Evolutionary conservation across 2,329 filamentous ascomycete species (phyloP), one percentile per base, ranked within the genome.

Genomic region (Colletotrichum sp.): DNA sequence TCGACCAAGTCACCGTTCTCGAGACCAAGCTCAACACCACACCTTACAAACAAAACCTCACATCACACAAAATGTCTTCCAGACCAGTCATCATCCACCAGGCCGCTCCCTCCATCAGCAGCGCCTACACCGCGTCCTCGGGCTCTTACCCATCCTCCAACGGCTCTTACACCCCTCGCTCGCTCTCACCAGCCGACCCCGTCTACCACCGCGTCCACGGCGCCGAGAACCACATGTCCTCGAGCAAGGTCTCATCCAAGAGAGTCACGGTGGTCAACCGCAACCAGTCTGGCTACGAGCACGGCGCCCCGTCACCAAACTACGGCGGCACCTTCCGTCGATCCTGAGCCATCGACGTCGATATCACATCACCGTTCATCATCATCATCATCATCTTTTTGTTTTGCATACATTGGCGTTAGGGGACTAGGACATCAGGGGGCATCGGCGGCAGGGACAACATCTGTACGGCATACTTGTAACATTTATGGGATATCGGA

Each of bases 1-100:
- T 21, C 12, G 18, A 34, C 28, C 56, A 12, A 58, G 55, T n/a
- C 58, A 14, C 18, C 43, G 43, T 13, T 18, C n/a, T 52, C 18
- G 38, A 61, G 7, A 13, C 4, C 28, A 61, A 62, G 6, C 21
- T 28, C 55, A 18, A 16, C 30, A 62, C 30, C n/a, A 62, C 56
- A 13, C 36, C n/a, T 14, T 55, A 56, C 7, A 36, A 64, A 38
- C 21, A 30, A 30, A 12, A 36, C 34, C 26, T 48, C 34, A 66
- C 48, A 52, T 28, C 30, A 34, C 28, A 32, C 26, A 77, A 69
- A 55, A 72, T 68, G 77, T 64, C 77, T 62, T 71, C 69, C 64
- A 77, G 76, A 74, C 76, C 76, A 55, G 80, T 82, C 65, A 78
- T 84, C 69, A 79, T 85, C 72, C 84, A 84, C 77, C 83, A 84